Evolutionary conservation across 192 early-diverging fungal species (phyloP).

Genomic region (Pecoramyces ruminantium): DNA sequence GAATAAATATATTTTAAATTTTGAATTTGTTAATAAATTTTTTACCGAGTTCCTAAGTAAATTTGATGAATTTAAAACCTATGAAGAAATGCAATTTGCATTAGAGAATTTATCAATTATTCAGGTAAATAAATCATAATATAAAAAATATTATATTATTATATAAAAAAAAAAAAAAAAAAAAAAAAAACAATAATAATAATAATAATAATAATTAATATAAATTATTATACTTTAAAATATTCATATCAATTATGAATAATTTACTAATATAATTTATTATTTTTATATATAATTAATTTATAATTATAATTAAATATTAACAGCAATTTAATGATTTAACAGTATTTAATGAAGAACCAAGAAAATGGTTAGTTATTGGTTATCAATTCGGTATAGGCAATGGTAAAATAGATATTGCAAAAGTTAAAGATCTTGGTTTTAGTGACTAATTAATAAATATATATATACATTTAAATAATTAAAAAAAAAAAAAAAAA

Average conservation of each 20-base stretch:
- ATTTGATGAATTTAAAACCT: background rate
- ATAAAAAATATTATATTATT: too few species aligned
- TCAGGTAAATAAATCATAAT: too few species aligned
- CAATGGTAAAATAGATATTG: background rate
- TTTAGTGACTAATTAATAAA: background rate
- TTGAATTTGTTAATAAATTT: background rate
- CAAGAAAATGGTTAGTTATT: background rate
- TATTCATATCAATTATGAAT: too few species aligned
- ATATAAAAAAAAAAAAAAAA: too few species aligned
- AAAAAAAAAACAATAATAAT: too few species aligned
- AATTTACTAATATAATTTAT: too few species aligned
- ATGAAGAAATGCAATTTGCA: background rate
- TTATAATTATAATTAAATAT: background rate
- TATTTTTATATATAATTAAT: too few species aligned
- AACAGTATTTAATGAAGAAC: background rate
- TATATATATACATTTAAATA: too few species aligned
- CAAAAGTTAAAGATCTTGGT: background rate
- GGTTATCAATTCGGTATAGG: background rate
- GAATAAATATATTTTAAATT: background rate
- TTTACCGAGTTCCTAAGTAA: background rate
- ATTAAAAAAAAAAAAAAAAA: too few species aligned
- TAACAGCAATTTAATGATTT: background rate
- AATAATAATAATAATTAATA: too few species aligned
- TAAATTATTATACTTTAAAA: too few species aligned
- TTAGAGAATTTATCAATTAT: background rate